phyloP scores from a whole-genome alignment of 331 rosid genomes.

The Ulmus americana region DNA sequence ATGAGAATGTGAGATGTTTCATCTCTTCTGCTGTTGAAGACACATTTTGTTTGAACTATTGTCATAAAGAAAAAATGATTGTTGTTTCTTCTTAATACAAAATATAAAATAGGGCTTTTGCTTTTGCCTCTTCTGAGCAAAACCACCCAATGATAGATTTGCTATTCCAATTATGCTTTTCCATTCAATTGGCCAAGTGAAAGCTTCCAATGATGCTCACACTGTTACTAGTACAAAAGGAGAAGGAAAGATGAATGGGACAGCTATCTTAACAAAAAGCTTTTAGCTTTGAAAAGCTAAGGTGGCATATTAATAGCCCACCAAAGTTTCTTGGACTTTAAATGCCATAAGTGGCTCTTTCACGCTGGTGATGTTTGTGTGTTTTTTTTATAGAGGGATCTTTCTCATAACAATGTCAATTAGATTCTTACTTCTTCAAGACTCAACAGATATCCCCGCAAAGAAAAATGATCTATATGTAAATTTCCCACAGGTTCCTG shows the following conservation, averaged over 20 bases:
- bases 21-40: constrained; percentile 14
- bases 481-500: too few species aligned
- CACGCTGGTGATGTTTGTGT: neutral
- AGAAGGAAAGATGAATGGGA: too few species aligned
- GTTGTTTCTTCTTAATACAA: neutral
- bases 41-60: constrained; percentile 21
- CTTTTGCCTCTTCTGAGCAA: neutral
- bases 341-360: neutral
- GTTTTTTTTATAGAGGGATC: neutral
- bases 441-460: neutral
- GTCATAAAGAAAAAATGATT: constrained; percentile 7
- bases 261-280: too few species aligned
- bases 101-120: too few species aligned
- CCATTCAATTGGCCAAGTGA: too few species aligned
- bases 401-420: neutral
- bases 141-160: neutral
- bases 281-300: too few species aligned
- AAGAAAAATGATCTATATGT: neutral
- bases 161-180: too few species aligned
- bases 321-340: too few species aligned
- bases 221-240: too few species aligned
- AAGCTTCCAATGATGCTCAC: too few species aligned
- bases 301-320: too few species aligned
- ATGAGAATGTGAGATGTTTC: constrained; percentile 34
- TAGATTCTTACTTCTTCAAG: neutral